Evolutionary conservation across 2,329 filamentous ascomycete species (phyloP).

Genomic region (Didymella lethalis): DNA sequence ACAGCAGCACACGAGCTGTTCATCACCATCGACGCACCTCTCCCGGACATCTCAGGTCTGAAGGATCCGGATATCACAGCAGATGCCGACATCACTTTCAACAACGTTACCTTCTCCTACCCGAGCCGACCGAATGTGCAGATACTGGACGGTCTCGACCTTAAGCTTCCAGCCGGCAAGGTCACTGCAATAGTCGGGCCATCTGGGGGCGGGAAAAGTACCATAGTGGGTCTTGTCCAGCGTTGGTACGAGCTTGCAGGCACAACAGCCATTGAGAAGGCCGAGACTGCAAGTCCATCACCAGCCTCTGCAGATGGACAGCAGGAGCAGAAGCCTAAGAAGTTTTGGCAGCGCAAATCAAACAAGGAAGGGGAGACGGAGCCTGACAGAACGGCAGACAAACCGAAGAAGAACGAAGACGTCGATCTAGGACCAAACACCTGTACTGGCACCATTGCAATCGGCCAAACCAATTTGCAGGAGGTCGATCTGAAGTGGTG

Average conservation of each 20-base stretch:
- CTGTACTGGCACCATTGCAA: constrained; percentile 42
- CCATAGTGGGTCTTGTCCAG: constrained; percentile 74
- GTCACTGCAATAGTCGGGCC: constrained; percentile 77
- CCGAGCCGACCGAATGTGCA: constrained; percentile 65
- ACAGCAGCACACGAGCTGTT: constrained; percentile 49
- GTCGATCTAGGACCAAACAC: constrained; percentile 40
- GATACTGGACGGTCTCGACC: constrained; percentile 66
- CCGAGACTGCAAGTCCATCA: constrained; percentile 6
- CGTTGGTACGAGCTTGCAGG: constrained; percentile 70
- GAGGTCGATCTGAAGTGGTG: constrained; percentile 54
- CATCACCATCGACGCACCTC: constrained; percentile 46
- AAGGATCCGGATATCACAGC: constrained; percentile 48
- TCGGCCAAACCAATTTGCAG: constrained; percentile 41
- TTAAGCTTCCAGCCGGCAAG: constrained; percentile 69
- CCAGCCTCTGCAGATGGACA: constrained; percentile 4
- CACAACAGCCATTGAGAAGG: constrained; percentile 27
- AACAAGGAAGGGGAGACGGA: constrained; percentile 2
- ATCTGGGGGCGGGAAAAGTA: constrained; percentile 77
- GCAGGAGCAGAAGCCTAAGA: constrained; percentile 24
- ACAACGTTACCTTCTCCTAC: constrained; percentile 50
- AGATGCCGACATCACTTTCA: constrained; percentile 46
- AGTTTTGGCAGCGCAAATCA: constrained; percentile 17
- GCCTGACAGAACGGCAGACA: not conserved
- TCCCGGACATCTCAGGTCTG: constrained; percentile 40
- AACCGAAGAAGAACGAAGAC: constrained; percentile 26